Evolutionary conservation across 345 rosid species (phyloP), one percentile per base, ranked within the genome.

Genomic region (Hibiscus mutabilis): DNA sequence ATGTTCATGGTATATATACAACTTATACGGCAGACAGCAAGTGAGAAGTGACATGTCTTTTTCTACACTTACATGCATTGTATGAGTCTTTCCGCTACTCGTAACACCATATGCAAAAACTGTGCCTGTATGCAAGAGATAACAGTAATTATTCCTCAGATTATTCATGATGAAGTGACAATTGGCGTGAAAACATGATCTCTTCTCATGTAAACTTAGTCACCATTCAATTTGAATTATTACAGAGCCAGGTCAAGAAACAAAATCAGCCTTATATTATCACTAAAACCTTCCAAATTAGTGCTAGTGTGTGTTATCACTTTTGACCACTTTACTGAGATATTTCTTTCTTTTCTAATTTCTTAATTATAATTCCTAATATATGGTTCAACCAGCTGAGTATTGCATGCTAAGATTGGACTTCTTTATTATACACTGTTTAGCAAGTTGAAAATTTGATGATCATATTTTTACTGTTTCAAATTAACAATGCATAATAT

Each of bases 41-140:
- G 56, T 21, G 11, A 58, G 42, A 67, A 67, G 21, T 25, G 42
- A 68, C 18, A 53, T 11, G 35, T 69, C 52, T 65, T 59, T 60
- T 56, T 67, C 21, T 25, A 42, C 35, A 83, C 98, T 87, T 89
- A 90, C 95, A 73, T 92, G 98, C 98, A 92, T 92, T 57, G 98
- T 92, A 73, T 90, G 98, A 78, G 96, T 92, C 85, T 92, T 92
- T 75, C 98, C 96, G 68, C 96, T 92, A 61, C 98, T 92, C 62
- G 98, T 91, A 76, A 91, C 98, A 73, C 98, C 97, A 88, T 94
- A 94, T 18, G 98, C 98, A 89, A 94, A 94, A 49, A 94, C 94
- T 24, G 97, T 91, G 56, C 97, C 98, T 94, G 83, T 77, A 72
- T 91, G 83, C 78, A 75, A 9, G 66, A 75, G 25, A 67, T 74